Base-by-base conservation (phyloP, 2,329 filamentous ascomycete genomes). In the Sporothrix protearum region DNA sequence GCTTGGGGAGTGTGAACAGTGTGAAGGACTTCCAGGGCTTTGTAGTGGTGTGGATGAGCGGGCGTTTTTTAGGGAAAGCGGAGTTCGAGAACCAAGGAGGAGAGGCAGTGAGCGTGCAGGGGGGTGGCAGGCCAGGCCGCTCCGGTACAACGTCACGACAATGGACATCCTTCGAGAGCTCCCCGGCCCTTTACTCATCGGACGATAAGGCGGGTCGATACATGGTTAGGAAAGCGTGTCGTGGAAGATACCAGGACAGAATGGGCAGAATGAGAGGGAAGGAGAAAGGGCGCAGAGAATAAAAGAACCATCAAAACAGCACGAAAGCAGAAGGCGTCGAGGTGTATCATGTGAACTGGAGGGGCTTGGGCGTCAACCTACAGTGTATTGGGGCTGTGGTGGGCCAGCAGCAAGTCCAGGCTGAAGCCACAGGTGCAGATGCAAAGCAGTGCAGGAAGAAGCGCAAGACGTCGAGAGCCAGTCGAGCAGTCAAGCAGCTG, bases 401-500 rank as follows among this genome's bases (percentile, higher is more conserved):
- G 59, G 42, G 69, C 69, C 59, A 70, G 69, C 59, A 70, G 69
- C 69, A 70, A 66, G 42, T 64, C 69, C 69, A 70, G 69, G 69
- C 69, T 70, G 69, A 70, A 70, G 57, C 55, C 68, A 63, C 55
- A 63, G 68, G 28, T 63, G 68, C 68, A 64, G 57, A 63, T 47
- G 53, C 53, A 64, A 53, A n/a, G 30, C n/a, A 57, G 33, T 51
- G 47, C n/a, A 63, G 12, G 57, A 45, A 70, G 55, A 45, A 53
- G 42, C 22, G 42, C 30, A 14, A 59, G 33, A 63, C 25, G 55
- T 28, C 51, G 68, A 69, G 68, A 57, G 36, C 51, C 36, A 69
- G 59, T 63, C 59, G 36, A 63, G 59, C 33, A 63, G 59, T 28
- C 59, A n/a, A 59, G 28, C 55, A n/a, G 51, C 30, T 19, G 51